Conservation (phyloP, 2,329 filamentous ascomycete species). For the Talaromyces sp. region DNA sequence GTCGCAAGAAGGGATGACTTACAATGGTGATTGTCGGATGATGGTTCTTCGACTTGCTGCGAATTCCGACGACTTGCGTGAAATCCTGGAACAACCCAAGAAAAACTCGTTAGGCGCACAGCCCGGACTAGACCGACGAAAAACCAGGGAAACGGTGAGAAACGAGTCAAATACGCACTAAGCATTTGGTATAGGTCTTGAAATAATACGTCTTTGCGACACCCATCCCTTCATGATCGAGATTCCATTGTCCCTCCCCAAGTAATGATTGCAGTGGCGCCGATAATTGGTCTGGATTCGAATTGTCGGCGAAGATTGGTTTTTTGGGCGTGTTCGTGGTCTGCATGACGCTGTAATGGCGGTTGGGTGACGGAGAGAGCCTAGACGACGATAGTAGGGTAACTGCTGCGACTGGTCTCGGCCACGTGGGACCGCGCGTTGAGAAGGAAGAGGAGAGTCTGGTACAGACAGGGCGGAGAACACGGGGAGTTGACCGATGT, state of each 20-base stretch:
- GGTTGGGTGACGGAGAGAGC: not conserved
- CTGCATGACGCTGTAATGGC: not conserved
- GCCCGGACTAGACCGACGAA: not conserved
- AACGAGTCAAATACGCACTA: slow-evolving; percentile 26
- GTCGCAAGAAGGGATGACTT: slow-evolving; percentile 17
- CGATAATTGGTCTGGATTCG: slow-evolving; percentile 27
- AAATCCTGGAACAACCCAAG: slow-evolving; percentile 29
- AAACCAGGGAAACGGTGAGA: not conserved
- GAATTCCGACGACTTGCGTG: slow-evolving; percentile 35
- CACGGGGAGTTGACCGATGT: not conserved
- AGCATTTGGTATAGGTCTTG: slow-evolving; percentile 38
- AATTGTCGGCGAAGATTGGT: slow-evolving; percentile 29
- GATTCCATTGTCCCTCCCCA: slow-evolving; percentile 29
- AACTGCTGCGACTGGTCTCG: not conserved
- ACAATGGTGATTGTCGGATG: slow-evolving; percentile 40
- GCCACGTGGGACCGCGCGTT: not conserved
- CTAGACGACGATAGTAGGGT: not conserved
- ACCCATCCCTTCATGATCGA: slow-evolving; percentile 34
- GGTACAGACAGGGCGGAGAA: not conserved
- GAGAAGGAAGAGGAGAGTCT: not conserved
- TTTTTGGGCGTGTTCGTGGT: not conserved
- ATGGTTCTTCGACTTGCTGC: slow-evolving; percentile 37
- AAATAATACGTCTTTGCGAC: slow-evolving; percentile 40
- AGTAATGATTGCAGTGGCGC: slow-evolving; percentile 26
- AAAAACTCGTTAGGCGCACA: not conserved